phyloP scores from a whole-genome alignment of 176 grass and related monocot species.

The Juncus effusus region DNA sequence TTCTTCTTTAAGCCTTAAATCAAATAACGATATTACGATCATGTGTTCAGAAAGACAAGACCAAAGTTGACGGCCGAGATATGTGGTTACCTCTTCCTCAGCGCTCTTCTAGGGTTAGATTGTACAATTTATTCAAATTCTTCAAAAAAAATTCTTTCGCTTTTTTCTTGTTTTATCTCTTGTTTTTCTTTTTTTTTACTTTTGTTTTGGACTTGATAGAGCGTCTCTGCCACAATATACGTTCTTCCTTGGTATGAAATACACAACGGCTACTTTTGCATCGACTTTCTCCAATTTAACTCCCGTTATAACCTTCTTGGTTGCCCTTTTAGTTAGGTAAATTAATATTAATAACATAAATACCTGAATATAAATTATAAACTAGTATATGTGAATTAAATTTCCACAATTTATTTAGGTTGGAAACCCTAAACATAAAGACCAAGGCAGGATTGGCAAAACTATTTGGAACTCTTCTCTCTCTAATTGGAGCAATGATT shows the following conservation, averaged over 20 bases:
- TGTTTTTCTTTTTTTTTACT: background rate
- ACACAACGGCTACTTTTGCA: constrained; percentile 52
- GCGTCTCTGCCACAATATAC: constrained; percentile 54
- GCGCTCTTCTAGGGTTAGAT: constrained; percentile 58
- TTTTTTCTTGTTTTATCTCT: background rate
- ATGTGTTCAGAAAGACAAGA: constrained; percentile 52
- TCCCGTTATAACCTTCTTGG: constrained; percentile 55
- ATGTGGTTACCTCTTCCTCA: constrained; percentile 66
- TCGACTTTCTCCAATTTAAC: constrained; percentile 63
- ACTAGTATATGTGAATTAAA: no score
- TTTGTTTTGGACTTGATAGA: constrained; percentile 17
- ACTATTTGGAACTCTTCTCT: constrained; percentile 40
- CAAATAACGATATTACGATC: no score
- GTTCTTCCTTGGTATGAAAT: constrained; percentile 50
- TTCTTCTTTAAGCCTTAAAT: no score
- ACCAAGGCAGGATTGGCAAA: constrained; percentile 49
- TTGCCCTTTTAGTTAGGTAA: constrained; percentile 45
- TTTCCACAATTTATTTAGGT: constrained; percentile 20
- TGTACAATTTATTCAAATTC: background rate
- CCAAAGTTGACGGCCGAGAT: constrained; percentile 66
- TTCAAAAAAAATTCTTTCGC: background rate
- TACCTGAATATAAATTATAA: no score
- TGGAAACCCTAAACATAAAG: constrained; percentile 52
- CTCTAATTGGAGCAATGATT: constrained; percentile 46
- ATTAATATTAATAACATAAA: no score